Base-by-base conservation (phyloP, 2,329 filamentous ascomycete species). In the Verticillium longisporum region DNA sequence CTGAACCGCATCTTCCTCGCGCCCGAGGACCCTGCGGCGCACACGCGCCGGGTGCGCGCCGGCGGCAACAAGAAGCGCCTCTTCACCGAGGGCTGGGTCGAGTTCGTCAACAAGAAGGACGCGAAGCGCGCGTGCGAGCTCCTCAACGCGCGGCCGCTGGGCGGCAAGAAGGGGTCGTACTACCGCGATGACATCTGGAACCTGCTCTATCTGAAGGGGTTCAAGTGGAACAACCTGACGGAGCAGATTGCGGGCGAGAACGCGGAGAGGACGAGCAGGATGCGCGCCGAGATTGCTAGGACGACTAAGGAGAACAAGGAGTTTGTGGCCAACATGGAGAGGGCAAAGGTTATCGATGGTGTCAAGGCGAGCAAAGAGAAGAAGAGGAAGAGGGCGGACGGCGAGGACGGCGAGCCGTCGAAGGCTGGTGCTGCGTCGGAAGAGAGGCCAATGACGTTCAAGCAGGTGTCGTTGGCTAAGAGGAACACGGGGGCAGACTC, bases 161-260 rank as follows among this genome's bases (percentile, higher is more conserved):
- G 91, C 58, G 91, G 91, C 32, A 93, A 93, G 77, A 96, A 96
- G 77, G 84, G 90, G 13, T 85, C 83, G 57, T 92, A 90, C 72
- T 96, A 94, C 77, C 86, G 90, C 68, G 91, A 96, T 72, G 91
- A 96, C 72, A 83, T 96, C 55, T 96, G 91, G 91, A 93, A 89
- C 68, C 77, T 95, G 64, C 83, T 90, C 63, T 96, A 96, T 70
- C 77, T 96, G 64, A 88, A 85, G 65, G 90, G 90, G 1, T 94
- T 95, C 77, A 95, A 94, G 74, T 96, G 91, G 91, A 79, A 83
- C 65, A 80, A 87, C 68, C 74, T 88, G 64, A 92, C 89, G 61
- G 88, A 91, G 72, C 89, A 93, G 75, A 92, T 94, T 66, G 83
- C 89, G 50, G 83, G 88, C 33, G 91, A 96, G 78, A 91, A 93